These are phyloP conservation scores for Actinomortierella ambigua DNA, from an alignment of 371 early-diverging fungal species.

Conservation along the genomic window DNA sequence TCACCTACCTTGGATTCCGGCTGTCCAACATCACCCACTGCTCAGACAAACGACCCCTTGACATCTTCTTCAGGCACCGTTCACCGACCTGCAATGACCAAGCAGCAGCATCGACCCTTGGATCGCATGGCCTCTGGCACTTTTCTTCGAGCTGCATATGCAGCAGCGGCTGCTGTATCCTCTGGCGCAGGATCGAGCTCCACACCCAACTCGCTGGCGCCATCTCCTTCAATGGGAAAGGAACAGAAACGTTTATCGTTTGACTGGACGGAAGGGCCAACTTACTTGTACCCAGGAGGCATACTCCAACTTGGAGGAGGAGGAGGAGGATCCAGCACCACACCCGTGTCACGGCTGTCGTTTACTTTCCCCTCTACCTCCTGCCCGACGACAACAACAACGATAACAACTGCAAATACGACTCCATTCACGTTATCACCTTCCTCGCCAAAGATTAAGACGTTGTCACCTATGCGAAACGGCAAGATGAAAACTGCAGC, in stretches of 20 bases:
- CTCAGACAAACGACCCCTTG: too few relatives aligned
- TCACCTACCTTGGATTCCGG: too few relatives aligned
- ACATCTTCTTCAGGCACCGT: too few relatives aligned
- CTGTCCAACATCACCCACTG: too few relatives aligned
- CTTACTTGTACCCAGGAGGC: too few relatives aligned
- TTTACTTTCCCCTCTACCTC: conserved; percentile 3
- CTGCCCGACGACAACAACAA: conserved; percentile 4
- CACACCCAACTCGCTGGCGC: too few relatives aligned
- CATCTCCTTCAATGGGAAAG: too few relatives aligned
- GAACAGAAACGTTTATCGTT: too few relatives aligned
- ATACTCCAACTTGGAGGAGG: too few relatives aligned
- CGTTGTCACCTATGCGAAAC: conserved; percentile 5
- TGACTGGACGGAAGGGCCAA: too few relatives aligned
- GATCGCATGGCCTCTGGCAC: not conserved
- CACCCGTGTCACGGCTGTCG: not conserved
- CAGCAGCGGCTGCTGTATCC: conserved; percentile 11
- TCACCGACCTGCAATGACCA: not conserved
- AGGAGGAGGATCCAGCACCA: too few relatives aligned
- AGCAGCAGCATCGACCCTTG: not conserved
- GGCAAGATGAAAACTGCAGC: not conserved
- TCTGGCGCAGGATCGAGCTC: too few relatives aligned
- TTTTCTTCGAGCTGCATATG: conserved; percentile 4
- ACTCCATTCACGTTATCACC: conserved; percentile 2
- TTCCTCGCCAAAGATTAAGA: not conserved
- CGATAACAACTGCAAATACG: conserved; percentile 3